Evolutionary conservation across 1,139 yeast genomes (phyloP), one percentile per base, ranked within the genome.

Genomic region (Protomyces pachydermus): DNA sequence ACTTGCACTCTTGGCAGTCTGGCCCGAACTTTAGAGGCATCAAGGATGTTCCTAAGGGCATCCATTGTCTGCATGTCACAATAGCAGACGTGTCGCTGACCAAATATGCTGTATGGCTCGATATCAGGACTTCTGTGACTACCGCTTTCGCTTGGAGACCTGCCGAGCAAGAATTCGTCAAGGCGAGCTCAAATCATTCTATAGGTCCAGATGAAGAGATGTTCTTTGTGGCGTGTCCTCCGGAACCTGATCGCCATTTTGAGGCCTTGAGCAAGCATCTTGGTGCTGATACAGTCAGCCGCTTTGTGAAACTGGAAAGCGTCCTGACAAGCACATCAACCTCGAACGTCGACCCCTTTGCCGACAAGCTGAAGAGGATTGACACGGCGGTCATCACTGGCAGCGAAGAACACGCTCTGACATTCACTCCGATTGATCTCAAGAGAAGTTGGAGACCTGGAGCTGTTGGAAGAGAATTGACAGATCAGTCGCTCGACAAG

Each of bases 401-500:
- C 10, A 42, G 23, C 3, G 61, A 65, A 4, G 70, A 71, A 2
- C 74, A 74, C 23, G 75, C 73, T 58, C 66, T 74, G 38, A 68
- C 71, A 9, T 80, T 78, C 66, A 75, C 79, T 0, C 62, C 68
- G 0, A 74, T 80, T 8, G 75, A 78, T 38, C 70, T 79, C 66
- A 75, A 75, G 56, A 73, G 75, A 6, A 71, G 74, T 0, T 74
- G 76, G 66, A 72, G 70, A 69, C 80, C 70, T 28, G 77, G 72
- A 61, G 77, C 75, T 3, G 65, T 72, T 3, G 71, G 74, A 0
- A 70, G 71, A 1, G 74, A 75, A 61, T 70, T 73, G 55, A 80
- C 81, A 54, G 70, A 71, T 23, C 79, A 79, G 64, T 76, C 75
- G 35, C 64, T 76, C 23, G 83, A 81, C 70, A 80, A 79, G 66